Evolutionary conservation across 148 eudicot species (phyloP), one percentile per base, ranked within the genome.

Genomic region (Vaccinium vitisidaea): DNA sequence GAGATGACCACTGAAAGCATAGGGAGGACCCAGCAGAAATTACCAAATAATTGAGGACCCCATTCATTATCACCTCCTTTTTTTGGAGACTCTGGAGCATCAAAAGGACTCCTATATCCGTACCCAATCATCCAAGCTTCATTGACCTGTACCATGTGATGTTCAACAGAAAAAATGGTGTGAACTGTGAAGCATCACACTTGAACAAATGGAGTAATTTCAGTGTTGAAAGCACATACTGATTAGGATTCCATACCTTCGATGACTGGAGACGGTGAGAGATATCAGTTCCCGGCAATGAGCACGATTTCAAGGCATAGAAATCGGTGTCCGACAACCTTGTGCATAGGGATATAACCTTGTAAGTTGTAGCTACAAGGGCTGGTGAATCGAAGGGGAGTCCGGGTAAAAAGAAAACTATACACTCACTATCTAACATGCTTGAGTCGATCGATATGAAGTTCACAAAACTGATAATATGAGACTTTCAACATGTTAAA

Each of bases 11-110:
- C 39, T 4, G 16, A 43, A 39, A 80, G 69, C 84, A 87, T 70
- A 81, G 81, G 75, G 67, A 84, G 65, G 84, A 61, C 84, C 83
- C 86, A 86, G 46, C 86, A 69, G 58, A n/a, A 25, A 53, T 69
- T 30, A 70, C 25, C 43, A 77, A n/a, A 69, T 30, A 30, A 79
- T 53, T 23, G 50, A 84, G 77, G 74, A 11, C 73, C 85, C 78
- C 83, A 46, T 69, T 43, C 79, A 4, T 82, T 81, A 36, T 61
- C 46, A 48, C 52, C 77, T 21, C 58, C 65, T 27, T 21, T 36
- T 54, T 55, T 4, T 25, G 73, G 73, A 25, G 32, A 67, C 16
- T 69, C 74, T 61, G 46, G 48, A 70, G 70, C 70, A 78, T 49
- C 52, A 67, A 55, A 65, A 25, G 74, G n/a, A 59, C 43, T 23